A percentile compares a stretch with the other conserved stretches of the same genome.
phyloP scores from a whole-genome alignment of 2,329 filamentous ascomycete species.

The Sporothrix globosa region DNA sequence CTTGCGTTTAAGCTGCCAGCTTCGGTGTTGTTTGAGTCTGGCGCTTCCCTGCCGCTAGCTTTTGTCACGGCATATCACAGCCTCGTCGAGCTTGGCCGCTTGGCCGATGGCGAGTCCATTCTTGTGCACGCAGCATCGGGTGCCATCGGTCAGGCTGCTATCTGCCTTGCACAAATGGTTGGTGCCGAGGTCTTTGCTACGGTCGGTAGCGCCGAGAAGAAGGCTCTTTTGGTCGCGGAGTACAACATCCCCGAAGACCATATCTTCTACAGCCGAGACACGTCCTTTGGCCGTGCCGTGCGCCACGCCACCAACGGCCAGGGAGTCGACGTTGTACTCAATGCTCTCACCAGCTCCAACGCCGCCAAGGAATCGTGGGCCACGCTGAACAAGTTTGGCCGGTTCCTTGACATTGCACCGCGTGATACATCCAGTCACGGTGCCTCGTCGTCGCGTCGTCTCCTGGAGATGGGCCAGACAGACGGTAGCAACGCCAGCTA shows the following conservation, averaged over 20 bases:
- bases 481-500: conserved; percentile 52
- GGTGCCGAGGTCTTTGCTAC: conserved; percentile 51
- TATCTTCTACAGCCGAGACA: conserved; percentile 45
- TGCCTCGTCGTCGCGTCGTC: conserved; percentile 37
- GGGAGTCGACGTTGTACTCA: conserved; percentile 48
- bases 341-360: conserved; percentile 49
- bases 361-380: conserved; percentile 49
- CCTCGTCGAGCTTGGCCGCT: conserved; percentile 46
- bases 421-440: conserved; percentile 23
- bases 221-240: conserved; percentile 44
- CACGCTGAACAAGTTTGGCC: conserved; percentile 48
- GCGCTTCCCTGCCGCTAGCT: conserved; percentile 48
- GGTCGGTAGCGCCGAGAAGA: conserved; percentile 48
- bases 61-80: conserved; percentile 49
- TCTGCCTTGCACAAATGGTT: conserved; percentile 45
- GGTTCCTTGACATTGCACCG: conserved; percentile 33
- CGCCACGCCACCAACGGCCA: conserved; percentile 39
- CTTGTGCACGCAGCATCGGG: conserved; percentile 48
- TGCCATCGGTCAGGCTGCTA: conserved; percentile 48
- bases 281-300: conserved; percentile 42
- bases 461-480: conserved; percentile 51
- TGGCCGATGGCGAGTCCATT: conserved; percentile 46
- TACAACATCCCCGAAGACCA: conserved; percentile 47
- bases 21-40: conserved; percentile 45
- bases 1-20: conserved; percentile 46